A percentile compares a stretch with the other conserved stretches of the same genome.
Conservation (phyloP, 2,329 filamentous ascomycete genomes). For the Paecilomyces formosus region DNA sequence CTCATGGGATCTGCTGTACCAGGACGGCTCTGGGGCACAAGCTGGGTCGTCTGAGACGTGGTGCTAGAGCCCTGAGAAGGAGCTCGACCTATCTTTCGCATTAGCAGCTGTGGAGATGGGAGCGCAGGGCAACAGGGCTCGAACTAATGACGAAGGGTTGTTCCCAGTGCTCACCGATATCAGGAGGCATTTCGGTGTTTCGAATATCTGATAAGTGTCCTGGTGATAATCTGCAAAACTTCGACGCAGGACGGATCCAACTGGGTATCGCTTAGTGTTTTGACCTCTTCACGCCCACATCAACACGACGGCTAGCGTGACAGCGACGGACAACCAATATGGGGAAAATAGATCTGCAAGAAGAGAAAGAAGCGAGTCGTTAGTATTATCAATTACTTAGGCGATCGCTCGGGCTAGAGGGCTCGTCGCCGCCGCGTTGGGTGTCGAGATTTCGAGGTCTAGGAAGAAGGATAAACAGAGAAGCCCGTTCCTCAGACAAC, state of each 20-base stretch:
- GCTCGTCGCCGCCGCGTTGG: conserved; percentile 16
- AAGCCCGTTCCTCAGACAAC: conserved; percentile 35
- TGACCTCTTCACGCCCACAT: conserved; percentile 18
- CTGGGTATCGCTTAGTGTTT: conserved; percentile 21
- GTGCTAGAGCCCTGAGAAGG: conserved; percentile 29
- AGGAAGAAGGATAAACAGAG: conserved; percentile 32
- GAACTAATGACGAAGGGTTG: conserved; percentile 9
- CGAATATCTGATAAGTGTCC: conserved; percentile 9
- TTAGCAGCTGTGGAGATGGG: conserved; percentile 5
- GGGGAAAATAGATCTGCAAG: conserved; percentile 2
- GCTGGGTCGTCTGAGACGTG: conserved; percentile 30
- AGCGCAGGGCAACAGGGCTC: conserved; percentile 5
- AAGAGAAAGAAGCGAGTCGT: background rate
- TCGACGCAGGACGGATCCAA: conserved; percentile 18
- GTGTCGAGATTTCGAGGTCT: conserved; percentile 10
- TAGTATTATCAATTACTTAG: conserved; percentile 1
- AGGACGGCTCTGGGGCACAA: conserved; percentile 31
- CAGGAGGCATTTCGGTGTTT: conserved; percentile 20
- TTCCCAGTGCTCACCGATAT: conserved; percentile 22
- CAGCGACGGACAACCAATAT: conserved; percentile 2
- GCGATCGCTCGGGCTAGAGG: conserved; percentile 10
- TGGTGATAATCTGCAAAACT: conserved; percentile 11
- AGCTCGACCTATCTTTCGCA: conserved; percentile 21
- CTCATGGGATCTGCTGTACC: conserved; percentile 34
- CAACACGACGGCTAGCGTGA: conserved; percentile 11